Base-by-base conservation (phyloP, 2,329 filamentous ascomycete species). In the Ophiocordyceps camponoti-saundersi region DNA sequence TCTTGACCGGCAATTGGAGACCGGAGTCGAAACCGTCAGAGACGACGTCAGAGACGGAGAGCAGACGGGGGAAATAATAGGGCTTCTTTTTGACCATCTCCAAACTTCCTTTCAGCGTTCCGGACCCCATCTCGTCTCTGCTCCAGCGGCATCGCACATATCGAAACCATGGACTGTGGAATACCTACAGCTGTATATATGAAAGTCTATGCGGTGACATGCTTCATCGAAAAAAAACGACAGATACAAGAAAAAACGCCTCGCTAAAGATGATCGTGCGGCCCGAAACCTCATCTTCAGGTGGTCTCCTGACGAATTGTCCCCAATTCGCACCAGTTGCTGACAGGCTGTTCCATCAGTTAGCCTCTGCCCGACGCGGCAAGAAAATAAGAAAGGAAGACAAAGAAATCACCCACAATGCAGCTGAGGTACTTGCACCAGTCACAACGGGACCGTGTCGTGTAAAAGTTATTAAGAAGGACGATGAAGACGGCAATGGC, bases 351-450 rank as follows among this genome's bases (percentile, higher is more conserved):
- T 39, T 32, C 20, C 10, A 6, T 11, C 29, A 39, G 50, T 63
- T 54, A 63, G 58, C 39, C 15, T 40, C n/a, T 40, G 7, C 11
- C 3, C 15, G 18, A 40, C 2, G 10, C 5, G n/a, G 13, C 15
- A 11, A 10, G 15, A 26, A 22, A 7, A 12, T n/a, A 15, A 6
- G 42, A 26, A 18, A n/a, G 44, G 46, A 6, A n/a, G 15, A 30
- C 11, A 16, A n/a, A 7, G 34, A 42, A 23, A 39, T 26, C 30
- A 81, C 86, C 77, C 69, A 92, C 86, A 66, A 98, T 66, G 60
- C 92, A 98, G 61, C 84, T 93, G 55, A 98, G 65, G 58, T 94
- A 92, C 69, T 93, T 92, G 71, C 92, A 98, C 92, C 92, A 98
- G 12, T 66, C 71, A 63, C 92, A 98, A 29, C 75, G 80, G 44